Conservation (phyloP, 768 basidiomycete genomes). For the Lentinula boryana region DNA sequence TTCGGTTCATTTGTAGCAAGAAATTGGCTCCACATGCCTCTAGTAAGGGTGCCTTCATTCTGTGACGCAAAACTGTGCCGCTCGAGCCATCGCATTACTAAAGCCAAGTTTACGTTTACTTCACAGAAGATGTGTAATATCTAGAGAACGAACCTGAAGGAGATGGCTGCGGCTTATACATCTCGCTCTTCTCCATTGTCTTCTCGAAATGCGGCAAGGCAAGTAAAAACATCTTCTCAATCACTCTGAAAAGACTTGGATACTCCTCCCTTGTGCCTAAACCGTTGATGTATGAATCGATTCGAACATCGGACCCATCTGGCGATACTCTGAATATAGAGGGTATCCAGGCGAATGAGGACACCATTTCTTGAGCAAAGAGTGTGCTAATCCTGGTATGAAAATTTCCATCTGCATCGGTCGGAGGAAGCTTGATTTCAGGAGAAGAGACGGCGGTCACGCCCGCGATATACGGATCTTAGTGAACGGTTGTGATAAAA, state of each 20-base stretch:
- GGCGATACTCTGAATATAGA: conserved; percentile 10
- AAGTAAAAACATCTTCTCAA: conserved; percentile 12
- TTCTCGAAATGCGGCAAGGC: conserved; percentile 11
- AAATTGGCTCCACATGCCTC: not conserved
- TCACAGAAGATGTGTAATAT: not conserved
- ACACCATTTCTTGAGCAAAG: not conserved
- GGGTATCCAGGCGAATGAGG: conserved; percentile 12
- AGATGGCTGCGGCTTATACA: not conserved
- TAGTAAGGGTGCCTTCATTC: not conserved
- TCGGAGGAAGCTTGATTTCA: not conserved
- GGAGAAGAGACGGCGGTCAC: not conserved
- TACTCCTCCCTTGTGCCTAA: conserved; percentile 11
- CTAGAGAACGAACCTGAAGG: not conserved
- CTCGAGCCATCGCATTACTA: conserved; percentile 1
- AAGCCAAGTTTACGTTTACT: no score
- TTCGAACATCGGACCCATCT: conserved; percentile 10
- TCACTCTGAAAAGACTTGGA: conserved; percentile 8
- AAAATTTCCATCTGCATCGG: not conserved
- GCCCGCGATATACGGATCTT: conserved; percentile 10
- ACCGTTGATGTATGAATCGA: conserved; percentile 14
- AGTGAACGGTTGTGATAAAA: not conserved
- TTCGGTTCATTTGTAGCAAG: not conserved
- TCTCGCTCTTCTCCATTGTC: not conserved
- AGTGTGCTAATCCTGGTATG: not conserved
- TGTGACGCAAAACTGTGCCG: not conserved